phyloP scores from a whole-genome alignment of 1,284 basidiomycete genomes.

The Erythrobasidium hasegawianum region DNA sequence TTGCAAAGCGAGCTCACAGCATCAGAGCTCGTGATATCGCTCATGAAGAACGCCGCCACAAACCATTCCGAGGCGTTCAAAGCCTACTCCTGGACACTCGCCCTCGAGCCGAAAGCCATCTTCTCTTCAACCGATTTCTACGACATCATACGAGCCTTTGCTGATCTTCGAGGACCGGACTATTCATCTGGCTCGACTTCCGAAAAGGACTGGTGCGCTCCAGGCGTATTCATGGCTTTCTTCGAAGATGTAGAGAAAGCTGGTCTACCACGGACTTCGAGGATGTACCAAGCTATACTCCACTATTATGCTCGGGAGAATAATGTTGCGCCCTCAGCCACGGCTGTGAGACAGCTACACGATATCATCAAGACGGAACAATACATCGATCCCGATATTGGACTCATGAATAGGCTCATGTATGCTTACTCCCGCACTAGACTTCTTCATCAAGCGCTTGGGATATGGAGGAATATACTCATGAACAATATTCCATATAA shows the following conservation, averaged over 20 bases:
- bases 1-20: constrained; percentile 48
- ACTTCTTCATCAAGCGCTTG: constrained; percentile 64
- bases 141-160: constrained; percentile 39
- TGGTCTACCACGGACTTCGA: constrained; percentile 58
- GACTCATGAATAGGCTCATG: constrained; percentile 84
- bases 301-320: constrained; percentile 50
- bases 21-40: constrained; percentile 58
- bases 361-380: constrained; percentile 73
- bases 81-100: constrained; percentile 56
- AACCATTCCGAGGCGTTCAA: constrained; percentile 61
- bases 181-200: background rate
- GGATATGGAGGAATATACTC: constrained; percentile 73
- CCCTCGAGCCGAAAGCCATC: constrained; percentile 48
- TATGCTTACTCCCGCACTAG: constrained; percentile 77
- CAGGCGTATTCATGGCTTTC: constrained; percentile 69
- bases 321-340: constrained; percentile 31
- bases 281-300: constrained; percentile 71
- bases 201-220: constrained; percentile 55
- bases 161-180: constrained; percentile 34
- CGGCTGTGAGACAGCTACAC: constrained; percentile 64
- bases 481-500: constrained; percentile 58
- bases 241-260: constrained; percentile 74
- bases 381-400: constrained; percentile 65
- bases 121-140: constrained; percentile 38
- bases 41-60: constrained; percentile 57